A percentile compares a stretch with the other conserved stretches of the same genome.
Evolutionary conservation across 768 basidiomycete species (phyloP).

Genomic region (Clitopilus hobsonii): DNA sequence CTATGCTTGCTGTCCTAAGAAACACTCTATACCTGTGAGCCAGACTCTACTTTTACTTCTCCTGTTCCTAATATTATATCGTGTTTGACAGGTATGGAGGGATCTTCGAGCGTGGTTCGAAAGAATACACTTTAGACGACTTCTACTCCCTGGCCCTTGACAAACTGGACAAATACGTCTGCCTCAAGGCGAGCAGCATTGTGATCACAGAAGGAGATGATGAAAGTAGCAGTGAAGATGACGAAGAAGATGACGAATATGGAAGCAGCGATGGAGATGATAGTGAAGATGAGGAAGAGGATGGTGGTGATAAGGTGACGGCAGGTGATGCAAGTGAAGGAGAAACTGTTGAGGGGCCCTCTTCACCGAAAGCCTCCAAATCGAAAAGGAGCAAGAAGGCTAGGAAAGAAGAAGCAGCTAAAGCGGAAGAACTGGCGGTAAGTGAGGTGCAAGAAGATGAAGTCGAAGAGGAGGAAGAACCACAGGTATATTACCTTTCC

Average conservation of each 20-base stretch:
- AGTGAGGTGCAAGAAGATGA: constrained; percentile 12
- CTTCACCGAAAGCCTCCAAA: constrained; percentile 22
- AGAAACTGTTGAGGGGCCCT: constrained; percentile 33
- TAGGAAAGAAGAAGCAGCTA: constrained; percentile 17
- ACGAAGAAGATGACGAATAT: constrained; percentile 52
- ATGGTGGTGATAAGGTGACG: not conserved
- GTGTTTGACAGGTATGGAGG: constrained; percentile 69
- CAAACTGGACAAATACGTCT: constrained; percentile 75
- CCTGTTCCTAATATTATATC: not conserved
- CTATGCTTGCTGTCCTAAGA: constrained; percentile 80
- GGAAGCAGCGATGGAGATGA: constrained; percentile 57
- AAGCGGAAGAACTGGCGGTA: constrained; percentile 5
- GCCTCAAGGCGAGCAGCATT: constrained; percentile 64
- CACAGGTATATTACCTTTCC: no score
- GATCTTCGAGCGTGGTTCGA: constrained; percentile 76
- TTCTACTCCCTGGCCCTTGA: constrained; percentile 79
- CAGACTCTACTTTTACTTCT: not conserved
- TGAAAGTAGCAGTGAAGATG: constrained; percentile 58
- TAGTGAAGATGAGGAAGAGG: constrained; percentile 26
- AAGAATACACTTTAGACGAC: constrained; percentile 88
- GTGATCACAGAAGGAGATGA: constrained; percentile 59
- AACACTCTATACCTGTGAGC: constrained; percentile 85
- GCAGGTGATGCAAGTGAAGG: not conserved
- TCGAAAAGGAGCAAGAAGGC: constrained; percentile 33
- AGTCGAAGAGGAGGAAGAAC: constrained; percentile 13